A percentile compares a stretch with the other conserved stretches of the same genome.
Conservation (phyloP, 768 basidiomycete genomes). For the Tylopilus balloui region DNA sequence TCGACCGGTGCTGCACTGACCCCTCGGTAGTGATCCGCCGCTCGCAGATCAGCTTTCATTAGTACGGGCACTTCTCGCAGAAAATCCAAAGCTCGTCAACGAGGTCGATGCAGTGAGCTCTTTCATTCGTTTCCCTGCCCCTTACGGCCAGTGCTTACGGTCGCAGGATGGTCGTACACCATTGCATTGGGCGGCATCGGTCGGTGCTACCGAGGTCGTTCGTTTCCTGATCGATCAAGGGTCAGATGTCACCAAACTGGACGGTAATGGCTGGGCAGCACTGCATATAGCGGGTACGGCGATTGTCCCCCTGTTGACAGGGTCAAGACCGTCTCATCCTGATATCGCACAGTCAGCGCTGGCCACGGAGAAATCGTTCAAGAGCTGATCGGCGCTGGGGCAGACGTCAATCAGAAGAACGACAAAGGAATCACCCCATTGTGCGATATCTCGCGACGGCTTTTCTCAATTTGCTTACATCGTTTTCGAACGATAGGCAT, state of each 20-base stretch:
- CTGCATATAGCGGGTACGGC: slow-evolving; percentile 78
- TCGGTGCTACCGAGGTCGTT: slow-evolving; percentile 62
- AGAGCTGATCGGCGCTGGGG: slow-evolving; percentile 78
- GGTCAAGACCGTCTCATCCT: background rate
- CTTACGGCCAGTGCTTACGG: background rate
- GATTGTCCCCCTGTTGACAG: background rate
- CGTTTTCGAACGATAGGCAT: slow-evolving; percentile 48
- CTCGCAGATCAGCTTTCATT: slow-evolving; percentile 64
- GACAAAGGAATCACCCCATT: slow-evolving; percentile 80
- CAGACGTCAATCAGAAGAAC: slow-evolving; percentile 75
- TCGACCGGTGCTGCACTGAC: background rate
- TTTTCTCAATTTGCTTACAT: slow-evolving; percentile 1
- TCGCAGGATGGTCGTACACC: slow-evolving; percentile 72
- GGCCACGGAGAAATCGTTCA: slow-evolving; percentile 71
- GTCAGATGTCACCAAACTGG: slow-evolving; percentile 60
- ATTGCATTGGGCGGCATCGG: slow-evolving; percentile 82
- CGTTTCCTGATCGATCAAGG: slow-evolving; percentile 66
- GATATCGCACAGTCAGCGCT: slow-evolving; percentile 57
- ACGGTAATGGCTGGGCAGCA: slow-evolving; percentile 71
- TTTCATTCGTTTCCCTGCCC: background rate
- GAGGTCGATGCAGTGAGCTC: slow-evolving; percentile 54
- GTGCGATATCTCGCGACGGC: slow-evolving; percentile 39
- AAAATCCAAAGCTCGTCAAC: slow-evolving; percentile 60
- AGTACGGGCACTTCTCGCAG: slow-evolving; percentile 58
- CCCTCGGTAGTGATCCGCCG: background rate